These are phyloP conservation scores for Aspergillus sp. DNA, from an alignment of 2,329 filamentous ascomycete species.

Conservation along the genomic window DNA sequence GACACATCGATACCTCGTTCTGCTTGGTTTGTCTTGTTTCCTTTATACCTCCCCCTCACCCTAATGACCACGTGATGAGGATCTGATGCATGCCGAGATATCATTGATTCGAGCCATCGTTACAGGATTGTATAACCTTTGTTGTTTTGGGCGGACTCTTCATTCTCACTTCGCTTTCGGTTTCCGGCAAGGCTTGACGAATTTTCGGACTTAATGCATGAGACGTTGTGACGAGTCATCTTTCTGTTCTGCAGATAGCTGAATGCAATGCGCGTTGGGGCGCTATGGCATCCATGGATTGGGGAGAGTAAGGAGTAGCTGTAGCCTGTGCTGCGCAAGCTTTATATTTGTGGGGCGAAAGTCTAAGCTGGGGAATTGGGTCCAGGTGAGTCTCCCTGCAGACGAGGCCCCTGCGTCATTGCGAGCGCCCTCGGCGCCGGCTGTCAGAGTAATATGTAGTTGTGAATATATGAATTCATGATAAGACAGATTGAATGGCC, in stretches of 20 bases:
- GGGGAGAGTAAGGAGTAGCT: slow-evolving; percentile 14
- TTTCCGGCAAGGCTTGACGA: slow-evolving; percentile 22
- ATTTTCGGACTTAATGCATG: slow-evolving; percentile 29
- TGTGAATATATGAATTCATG: not conserved
- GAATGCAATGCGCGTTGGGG: slow-evolving; percentile 19
- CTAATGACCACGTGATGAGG: slow-evolving; percentile 26
- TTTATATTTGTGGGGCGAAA: not conserved
- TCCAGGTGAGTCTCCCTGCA: slow-evolving; percentile 9
- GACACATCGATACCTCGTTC: slow-evolving; percentile 13
- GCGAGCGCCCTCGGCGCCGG: not conserved
- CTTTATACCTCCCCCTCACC: slow-evolving; percentile 13
- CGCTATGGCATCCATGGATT: slow-evolving; percentile 5
- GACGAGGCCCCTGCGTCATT: not conserved
- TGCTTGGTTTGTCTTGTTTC: slow-evolving; percentile 25
- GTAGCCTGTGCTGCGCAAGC: not conserved
- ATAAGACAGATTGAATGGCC: not conserved
- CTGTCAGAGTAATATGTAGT: not conserved
- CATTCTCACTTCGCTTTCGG: slow-evolving; percentile 17
- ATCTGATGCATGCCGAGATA: slow-evolving; percentile 24
- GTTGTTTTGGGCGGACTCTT: slow-evolving; percentile 17
- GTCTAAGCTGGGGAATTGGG: not conserved
- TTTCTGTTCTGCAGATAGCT: slow-evolving; percentile 15
- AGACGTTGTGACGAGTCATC: slow-evolving; percentile 26
- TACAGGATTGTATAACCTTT: slow-evolving; percentile 25
- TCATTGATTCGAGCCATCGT: slow-evolving; percentile 21